Conservation (phyloP, 768 basidiomycete genomes). For the Fomitopsis pulvina region DNA sequence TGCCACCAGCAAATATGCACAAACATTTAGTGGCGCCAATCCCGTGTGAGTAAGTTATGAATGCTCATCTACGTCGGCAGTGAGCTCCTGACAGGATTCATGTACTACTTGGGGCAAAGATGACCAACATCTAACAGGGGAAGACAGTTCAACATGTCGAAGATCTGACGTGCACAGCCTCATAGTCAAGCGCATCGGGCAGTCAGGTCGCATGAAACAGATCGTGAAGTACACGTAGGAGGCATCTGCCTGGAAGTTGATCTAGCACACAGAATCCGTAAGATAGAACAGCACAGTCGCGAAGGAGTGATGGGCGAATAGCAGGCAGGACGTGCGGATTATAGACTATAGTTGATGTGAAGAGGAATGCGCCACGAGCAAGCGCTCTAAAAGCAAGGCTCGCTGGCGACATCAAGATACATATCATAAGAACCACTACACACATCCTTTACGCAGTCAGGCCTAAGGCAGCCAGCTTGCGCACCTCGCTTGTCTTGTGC, state of each 20-base stretch:
- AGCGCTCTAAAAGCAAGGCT: background rate
- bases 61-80: background rate
- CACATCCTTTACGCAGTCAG: background rate
- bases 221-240: background rate
- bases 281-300: background rate
- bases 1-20: background rate
- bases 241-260: background rate
- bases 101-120: too few species aligned
- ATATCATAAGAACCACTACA: background rate
- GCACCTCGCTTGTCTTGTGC: constrained; percentile 36
- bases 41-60: background rate
- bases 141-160: background rate
- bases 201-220: background rate
- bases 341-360: background rate
- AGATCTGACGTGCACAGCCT: background rate
- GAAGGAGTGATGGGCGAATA: background rate
- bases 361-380: background rate
- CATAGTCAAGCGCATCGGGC: background rate
- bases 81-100: too few species aligned
- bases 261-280: background rate
- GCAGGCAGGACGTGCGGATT: background rate
- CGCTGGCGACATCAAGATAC: too few species aligned
- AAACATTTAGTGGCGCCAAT: background rate
- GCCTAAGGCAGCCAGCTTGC: background rate
- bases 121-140: too few species aligned